A percentile compares a stretch with the other conserved stretches of the same genome.
These are phyloP conservation scores for Triadica sebifera DNA, from an alignment of 345 rosid species.

Conservation along the genomic window DNA sequence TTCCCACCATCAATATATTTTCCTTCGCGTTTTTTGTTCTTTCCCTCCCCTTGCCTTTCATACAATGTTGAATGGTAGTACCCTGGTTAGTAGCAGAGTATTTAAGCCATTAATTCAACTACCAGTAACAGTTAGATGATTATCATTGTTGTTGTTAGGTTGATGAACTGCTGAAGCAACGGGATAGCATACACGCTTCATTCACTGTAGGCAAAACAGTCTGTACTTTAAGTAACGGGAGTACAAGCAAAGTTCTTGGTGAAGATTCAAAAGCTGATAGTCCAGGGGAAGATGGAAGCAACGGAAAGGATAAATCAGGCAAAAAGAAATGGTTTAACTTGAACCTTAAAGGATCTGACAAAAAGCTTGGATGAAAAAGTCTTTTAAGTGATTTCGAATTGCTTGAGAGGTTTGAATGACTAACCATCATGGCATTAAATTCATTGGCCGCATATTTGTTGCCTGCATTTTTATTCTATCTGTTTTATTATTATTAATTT, in stretches of 20 bases:
- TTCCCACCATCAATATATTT: not conserved
- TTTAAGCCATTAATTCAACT: not conserved
- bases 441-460: conserved; percentile 22
- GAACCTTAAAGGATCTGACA: conserved; percentile 81
- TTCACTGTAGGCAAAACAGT: conserved; percentile 56
- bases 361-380: conserved; percentile 47
- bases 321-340: conserved; percentile 97
- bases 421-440: conserved; percentile 19
- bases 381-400: conserved; percentile 8
- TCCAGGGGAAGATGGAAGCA: conserved; percentile 68
- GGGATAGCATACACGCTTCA: conserved; percentile 71
- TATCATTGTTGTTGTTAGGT: conserved; percentile 44
- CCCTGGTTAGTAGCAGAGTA: too few species aligned
- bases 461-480: conserved; percentile 34
- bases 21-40: too few species aligned
- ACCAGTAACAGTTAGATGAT: not conserved
- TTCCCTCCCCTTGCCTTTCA: too few species aligned
- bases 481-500: conserved; percentile 2
- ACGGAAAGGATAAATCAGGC: conserved; percentile 76
- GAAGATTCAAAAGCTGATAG: conserved; percentile 64
- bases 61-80: too few species aligned
- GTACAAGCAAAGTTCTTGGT: conserved; percentile 59
- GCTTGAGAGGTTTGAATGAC: conserved; percentile 11
- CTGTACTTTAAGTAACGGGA: conserved; percentile 49
- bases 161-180: conserved; percentile 82